Percentiles rank a stretch among this genome's conserved stretches.
Conservation (phyloP, 306 rosid species). For the Elaeagnus macrophylla region DNA sequence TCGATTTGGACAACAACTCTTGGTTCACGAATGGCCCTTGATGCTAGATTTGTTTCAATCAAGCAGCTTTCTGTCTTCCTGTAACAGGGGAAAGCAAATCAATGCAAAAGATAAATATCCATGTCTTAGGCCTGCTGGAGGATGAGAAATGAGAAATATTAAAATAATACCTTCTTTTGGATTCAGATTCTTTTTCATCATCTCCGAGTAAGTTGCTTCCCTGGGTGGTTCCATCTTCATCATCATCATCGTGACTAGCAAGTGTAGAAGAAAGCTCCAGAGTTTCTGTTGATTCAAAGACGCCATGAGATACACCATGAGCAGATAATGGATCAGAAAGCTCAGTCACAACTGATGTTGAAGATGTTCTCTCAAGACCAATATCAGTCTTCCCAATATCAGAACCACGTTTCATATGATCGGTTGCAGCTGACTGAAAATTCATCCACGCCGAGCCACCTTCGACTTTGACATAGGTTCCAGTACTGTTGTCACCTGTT, state of each 20-base stretch:
- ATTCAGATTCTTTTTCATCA: constrained; percentile 51
- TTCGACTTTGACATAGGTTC: constrained; percentile 32
- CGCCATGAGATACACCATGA: constrained; percentile 32
- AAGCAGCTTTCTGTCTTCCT: constrained; percentile 55
- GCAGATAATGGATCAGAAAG: constrained; percentile 46
- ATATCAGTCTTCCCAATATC: constrained; percentile 44
- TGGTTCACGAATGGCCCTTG: constrained; percentile 68
- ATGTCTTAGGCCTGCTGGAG: neutral
- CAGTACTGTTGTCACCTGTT: constrained; percentile 38
- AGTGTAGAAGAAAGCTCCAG: constrained; percentile 63
- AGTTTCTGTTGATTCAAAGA: constrained; percentile 44
- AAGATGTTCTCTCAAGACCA: constrained; percentile 56
- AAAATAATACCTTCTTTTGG: constrained; percentile 56
- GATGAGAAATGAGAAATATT: constrained; percentile 7
- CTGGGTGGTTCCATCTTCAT: constrained; percentile 44
- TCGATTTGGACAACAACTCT: constrained; percentile 80
- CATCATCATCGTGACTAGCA: constrained; percentile 47
- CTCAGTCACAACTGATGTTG: constrained; percentile 47
- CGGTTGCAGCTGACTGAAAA: constrained; percentile 34
- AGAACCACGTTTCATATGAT: constrained; percentile 20
- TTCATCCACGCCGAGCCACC: constrained; percentile 43
- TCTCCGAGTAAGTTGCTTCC: constrained; percentile 36
- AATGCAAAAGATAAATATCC: constrained; percentile 14
- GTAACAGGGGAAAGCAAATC: constrained; percentile 16
- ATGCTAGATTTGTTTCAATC: constrained; percentile 39